Conservation (phyloP, 768 basidiomycete species). For the Flagelloscypha sp. region DNA sequence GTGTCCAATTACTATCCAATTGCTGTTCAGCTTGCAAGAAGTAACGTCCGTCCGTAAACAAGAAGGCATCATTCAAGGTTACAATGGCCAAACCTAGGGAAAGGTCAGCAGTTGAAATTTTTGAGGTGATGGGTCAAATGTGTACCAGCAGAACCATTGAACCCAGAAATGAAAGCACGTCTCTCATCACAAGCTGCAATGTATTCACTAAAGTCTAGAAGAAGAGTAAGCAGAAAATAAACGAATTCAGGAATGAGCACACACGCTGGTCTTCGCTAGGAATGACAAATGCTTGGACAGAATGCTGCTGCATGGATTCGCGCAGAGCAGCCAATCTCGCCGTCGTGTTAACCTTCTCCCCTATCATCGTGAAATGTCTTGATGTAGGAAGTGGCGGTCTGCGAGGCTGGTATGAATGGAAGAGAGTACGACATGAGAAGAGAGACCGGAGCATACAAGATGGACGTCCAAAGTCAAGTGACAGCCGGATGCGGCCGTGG, state of each 20-base stretch:
- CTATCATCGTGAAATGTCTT: too few species aligned
- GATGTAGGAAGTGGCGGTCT: too few species aligned
- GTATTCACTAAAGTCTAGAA: slow-evolving; percentile 81
- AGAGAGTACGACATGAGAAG: too few species aligned
- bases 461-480: too few species aligned
- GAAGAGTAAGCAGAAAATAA: slow-evolving; percentile 3
- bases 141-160: slow-evolving; percentile 89
- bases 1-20: slow-evolving; percentile 86
- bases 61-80: slow-evolving; percentile 57
- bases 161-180: slow-evolving; percentile 85
- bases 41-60: slow-evolving; percentile 96
- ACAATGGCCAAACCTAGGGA: slow-evolving; percentile 71
- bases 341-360: slow-evolving; percentile 59
- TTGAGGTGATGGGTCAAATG: slow-evolving; percentile 8
- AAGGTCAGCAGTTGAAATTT: background rate
- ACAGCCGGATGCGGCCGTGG: too few species aligned
- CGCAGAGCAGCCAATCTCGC: slow-evolving; percentile 56
- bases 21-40: slow-evolving; percentile 90
- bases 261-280: slow-evolving; percentile 91
- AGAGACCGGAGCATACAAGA: too few species aligned
- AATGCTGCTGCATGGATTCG: slow-evolving; percentile 55
- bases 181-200: slow-evolving; percentile 76
- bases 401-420: too few species aligned
- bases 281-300: slow-evolving; percentile 70
- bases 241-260: slow-evolving; percentile 22